phyloP scores from a whole-genome alignment of 805 yeast species.

The Allodekkera sacchari region DNA sequence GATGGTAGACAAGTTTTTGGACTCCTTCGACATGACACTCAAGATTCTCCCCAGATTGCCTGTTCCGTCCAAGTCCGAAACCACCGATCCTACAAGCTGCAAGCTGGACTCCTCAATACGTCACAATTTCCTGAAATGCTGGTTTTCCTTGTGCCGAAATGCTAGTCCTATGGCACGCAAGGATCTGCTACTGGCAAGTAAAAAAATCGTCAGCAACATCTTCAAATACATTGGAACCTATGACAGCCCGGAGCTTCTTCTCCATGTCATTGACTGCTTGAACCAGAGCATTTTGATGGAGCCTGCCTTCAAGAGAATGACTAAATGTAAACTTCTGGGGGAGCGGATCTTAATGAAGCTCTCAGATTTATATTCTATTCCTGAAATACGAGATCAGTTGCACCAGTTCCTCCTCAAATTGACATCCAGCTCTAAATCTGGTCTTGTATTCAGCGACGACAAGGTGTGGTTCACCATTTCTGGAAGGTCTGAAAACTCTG shows the following conservation, averaged over 20 bases:
- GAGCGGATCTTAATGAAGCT: slow-evolving; percentile 63
- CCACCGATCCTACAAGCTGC: slow-evolving; percentile 29
- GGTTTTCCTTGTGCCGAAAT: slow-evolving; percentile 42
- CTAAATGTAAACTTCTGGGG: slow-evolving; percentile 69
- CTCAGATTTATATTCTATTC: slow-evolving; percentile 35
- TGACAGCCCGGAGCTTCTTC: slow-evolving; percentile 41
- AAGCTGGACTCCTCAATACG: slow-evolving; percentile 41
- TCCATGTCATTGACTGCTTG: slow-evolving; percentile 36
- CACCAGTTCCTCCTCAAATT: slow-evolving; percentile 40
- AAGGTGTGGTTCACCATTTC: slow-evolving; percentile 38
- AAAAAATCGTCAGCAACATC: slow-evolving; percentile 56
- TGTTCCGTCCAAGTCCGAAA: slow-evolving; percentile 41
- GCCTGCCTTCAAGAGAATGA: slow-evolving; percentile 48
- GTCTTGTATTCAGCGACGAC: slow-evolving; percentile 38
- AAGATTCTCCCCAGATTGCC: slow-evolving; percentile 55
- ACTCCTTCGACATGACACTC: slow-evolving; percentile 60
- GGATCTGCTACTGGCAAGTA: slow-evolving; percentile 49
- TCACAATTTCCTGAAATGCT: slow-evolving; percentile 49
- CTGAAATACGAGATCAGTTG: slow-evolving; percentile 28
- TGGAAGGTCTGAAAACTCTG: slow-evolving; percentile 20
- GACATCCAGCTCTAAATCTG: slow-evolving; percentile 40
- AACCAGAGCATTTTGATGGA: slow-evolving; percentile 50
- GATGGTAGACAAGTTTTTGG: slow-evolving; percentile 48
- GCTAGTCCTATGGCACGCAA: slow-evolving; percentile 52
- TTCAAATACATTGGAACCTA: slow-evolving; percentile 51